Base-by-base conservation (phyloP, 306 rosid species). In the Lathyrus oleraceus region DNA sequence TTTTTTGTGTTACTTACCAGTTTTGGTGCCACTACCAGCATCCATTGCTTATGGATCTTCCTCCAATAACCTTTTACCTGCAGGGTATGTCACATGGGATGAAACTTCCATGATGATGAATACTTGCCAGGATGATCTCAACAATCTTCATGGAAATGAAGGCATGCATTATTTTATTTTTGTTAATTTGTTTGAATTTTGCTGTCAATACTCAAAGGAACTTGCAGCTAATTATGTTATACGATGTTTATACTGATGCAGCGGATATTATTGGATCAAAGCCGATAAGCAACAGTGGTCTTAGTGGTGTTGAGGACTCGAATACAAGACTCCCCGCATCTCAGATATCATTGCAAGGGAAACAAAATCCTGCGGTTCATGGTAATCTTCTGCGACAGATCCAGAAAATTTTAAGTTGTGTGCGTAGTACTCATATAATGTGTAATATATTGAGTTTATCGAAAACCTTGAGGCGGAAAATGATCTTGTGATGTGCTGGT, bases 181-280 rank as follows among this genome's bases (percentile, higher is more conserved):
- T 35, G 4, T 52, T 47, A 32, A n/a, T 76, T 58, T 40, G 15
- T 42, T 77, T 57, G 63, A 27, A 57, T 28, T 27, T 57, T 57
- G 20, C 30, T 27, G 20, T n/a, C 5, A 57, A 27, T 57, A 28
- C 40, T 57, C 65, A 19, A 69, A 74, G 84, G 74, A 81, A 75
- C 43, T 86, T 76, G 84, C 86, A 78, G 72, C 70, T 42, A 57
- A 70, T 76, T 47, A 57, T 83, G 78, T 73, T 62, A 78, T 73
- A 51, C 61, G 58, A 38, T 67, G 51, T 82, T 74, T 77, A 85
- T 84, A 83, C 85, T 84, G 87, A 87, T 92, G 82, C 98, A 89
- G 98, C 85, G 77, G 98, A 83, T 83, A 85, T 85, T 84, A 82
- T 83, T 80, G 87, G 84, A 76, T 87, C 90, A 63, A 82, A 86